phyloP scores from a whole-genome alignment of 2,329 filamentous ascomycete species.

The Colletotrichum chrysophilum region DNA sequence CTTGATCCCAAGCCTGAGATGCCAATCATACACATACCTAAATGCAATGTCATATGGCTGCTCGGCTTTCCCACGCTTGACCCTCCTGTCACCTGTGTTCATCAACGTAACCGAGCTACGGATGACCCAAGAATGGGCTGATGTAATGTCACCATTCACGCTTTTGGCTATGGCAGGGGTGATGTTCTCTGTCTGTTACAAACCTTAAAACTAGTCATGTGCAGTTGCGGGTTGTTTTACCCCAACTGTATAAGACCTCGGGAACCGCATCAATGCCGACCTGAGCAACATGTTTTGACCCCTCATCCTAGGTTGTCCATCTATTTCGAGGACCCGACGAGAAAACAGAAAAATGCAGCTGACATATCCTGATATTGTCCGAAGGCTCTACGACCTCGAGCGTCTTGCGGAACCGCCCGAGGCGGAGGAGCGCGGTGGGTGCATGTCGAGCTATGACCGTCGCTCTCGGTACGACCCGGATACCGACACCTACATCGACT shows the following conservation, averaged over 20 bases:
- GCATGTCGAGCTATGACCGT: conserved; percentile 20
- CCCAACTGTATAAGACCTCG: not conserved
- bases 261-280: not conserved
- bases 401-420: conserved; percentile 8
- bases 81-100: not conserved
- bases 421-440: conserved; percentile 7
- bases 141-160: not conserved
- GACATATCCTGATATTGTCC: conserved; percentile 13
- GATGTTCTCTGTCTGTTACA: not conserved
- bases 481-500: conserved; percentile 12
- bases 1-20: not conserved
- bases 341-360: not conserved
- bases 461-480: conserved; percentile 15
- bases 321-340: not conserved
- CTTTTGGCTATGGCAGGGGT: not conserved
- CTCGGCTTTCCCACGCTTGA: not conserved
- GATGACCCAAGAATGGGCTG: not conserved
- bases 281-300: not conserved
- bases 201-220: not conserved
- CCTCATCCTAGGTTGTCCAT: not conserved
- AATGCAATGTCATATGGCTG: not conserved
- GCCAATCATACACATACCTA: not conserved
- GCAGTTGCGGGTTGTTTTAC: not conserved
- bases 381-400: conserved; percentile 14
- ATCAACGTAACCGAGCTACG: not conserved